These are phyloP conservation scores for Pharnaceum exiguum DNA, from an alignment of 148 eudicot genomes.

Conservation along the genomic window DNA sequence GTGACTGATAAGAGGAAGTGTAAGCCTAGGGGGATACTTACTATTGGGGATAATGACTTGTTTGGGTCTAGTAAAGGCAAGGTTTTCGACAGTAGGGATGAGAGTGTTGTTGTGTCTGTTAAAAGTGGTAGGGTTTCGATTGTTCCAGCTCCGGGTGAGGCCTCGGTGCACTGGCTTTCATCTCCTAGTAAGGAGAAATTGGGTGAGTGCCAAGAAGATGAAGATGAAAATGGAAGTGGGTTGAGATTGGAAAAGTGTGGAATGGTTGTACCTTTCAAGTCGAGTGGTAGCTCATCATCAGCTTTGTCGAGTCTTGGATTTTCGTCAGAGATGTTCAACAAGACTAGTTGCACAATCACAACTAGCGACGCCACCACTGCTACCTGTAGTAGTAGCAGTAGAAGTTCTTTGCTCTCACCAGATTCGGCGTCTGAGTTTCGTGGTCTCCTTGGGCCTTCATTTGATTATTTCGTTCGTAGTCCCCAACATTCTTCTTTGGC, in stretches of 20 bases:
- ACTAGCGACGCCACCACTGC: conserved; percentile 11
- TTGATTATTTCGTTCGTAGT: conserved; percentile 21
- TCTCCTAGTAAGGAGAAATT: conserved; percentile 48
- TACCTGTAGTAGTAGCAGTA: conserved; percentile 17
- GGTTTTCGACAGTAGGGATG: conserved; percentile 17
- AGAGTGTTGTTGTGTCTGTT: conserved; percentile 7
- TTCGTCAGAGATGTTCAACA: conserved; percentile 22
- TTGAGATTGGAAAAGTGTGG: conserved; percentile 7
- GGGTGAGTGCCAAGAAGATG: conserved; percentile 10
- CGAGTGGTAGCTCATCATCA: conserved; percentile 21
- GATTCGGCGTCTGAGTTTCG: conserved; percentile 26
- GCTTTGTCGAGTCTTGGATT: conserved; percentile 33
- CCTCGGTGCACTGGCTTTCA: conserved; percentile 58
- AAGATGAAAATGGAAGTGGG: conserved; percentile 1
- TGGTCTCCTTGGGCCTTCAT: conserved; percentile 28
- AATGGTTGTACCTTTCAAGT: not conserved
- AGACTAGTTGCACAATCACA: conserved; percentile 20
- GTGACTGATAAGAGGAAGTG: conserved; percentile 72
- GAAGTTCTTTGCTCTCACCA: conserved; percentile 20
- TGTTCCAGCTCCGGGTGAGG: conserved; percentile 55
- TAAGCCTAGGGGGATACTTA: conserved; percentile 63
- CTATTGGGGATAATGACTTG: conserved; percentile 36
- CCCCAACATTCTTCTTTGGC: conserved; percentile 17
- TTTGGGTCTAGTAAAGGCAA: conserved; percentile 24
- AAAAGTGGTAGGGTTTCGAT: conserved; percentile 26